Conservation (phyloP, 1,284 basidiomycete species). For the Naganishia cerealis region DNA sequence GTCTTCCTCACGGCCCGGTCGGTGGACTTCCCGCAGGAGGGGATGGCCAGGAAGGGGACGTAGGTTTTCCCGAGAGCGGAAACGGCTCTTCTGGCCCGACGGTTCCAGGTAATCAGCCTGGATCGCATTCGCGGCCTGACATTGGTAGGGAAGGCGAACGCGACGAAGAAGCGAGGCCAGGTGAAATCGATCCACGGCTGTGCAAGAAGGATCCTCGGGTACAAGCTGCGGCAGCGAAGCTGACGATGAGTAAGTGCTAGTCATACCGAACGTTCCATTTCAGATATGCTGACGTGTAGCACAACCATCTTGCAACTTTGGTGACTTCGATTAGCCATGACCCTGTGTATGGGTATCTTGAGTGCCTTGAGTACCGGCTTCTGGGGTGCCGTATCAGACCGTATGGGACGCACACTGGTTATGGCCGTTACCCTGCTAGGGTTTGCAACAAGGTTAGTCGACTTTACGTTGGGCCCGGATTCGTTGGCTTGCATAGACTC, state of each 20-base stretch:
- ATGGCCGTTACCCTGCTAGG: constrained; percentile 70
- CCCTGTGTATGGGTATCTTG: constrained; percentile 73
- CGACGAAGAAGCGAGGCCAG: constrained; percentile 38
- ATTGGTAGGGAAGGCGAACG: constrained; percentile 13
- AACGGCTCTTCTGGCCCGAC: background rate
- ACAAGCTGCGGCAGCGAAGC: constrained; percentile 67
- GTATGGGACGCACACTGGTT: constrained; percentile 72
- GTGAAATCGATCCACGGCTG: constrained; percentile 49
- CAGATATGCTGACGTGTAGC: background rate
- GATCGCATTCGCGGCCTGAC: constrained; percentile 18
- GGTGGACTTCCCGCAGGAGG: constrained; percentile 17
- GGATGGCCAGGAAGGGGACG: background rate
- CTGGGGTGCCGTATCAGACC: constrained; percentile 82
- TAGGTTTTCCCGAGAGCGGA: background rate
- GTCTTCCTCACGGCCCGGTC: constrained; percentile 29
- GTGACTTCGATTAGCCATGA: constrained; percentile 58
- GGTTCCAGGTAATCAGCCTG: background rate
- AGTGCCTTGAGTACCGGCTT: constrained; percentile 80
- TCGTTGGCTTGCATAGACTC: constrained; percentile 28
- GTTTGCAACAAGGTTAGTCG: constrained; percentile 69
- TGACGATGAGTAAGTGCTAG: constrained; percentile 62
- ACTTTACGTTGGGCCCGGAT: background rate
- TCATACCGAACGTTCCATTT: background rate
- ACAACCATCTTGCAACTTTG: constrained; percentile 11
- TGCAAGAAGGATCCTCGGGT: constrained; percentile 73